phyloP scores from a whole-genome alignment of 1,139 yeast genomes.

The Saccharomyces hybrid region DNA sequence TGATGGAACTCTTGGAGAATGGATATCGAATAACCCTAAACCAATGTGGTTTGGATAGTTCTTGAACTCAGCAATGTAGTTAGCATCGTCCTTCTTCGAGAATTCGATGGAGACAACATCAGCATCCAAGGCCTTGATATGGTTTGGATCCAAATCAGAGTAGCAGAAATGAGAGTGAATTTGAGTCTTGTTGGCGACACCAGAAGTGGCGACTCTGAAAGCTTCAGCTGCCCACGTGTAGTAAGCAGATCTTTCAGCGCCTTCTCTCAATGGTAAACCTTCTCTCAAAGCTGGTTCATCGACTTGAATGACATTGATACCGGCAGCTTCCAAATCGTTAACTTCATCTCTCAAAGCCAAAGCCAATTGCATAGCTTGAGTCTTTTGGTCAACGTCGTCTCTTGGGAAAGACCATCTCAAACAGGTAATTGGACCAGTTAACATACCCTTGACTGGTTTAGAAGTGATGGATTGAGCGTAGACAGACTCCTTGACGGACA shows the following conservation, averaged over 20 bases:
- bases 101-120: conserved; percentile 98
- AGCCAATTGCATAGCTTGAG: conserved; percentile 95
- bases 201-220: conserved; percentile 98
- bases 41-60: conserved; percentile 99
- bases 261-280: conserved; percentile 98
- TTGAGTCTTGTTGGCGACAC: conserved; percentile 91
- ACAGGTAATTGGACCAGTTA: conserved; percentile 99
- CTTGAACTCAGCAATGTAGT: conserved; percentile 95
- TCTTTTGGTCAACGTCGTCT: conserved; percentile 90
- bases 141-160: conserved; percentile 99
- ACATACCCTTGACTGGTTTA: conserved; percentile 99
- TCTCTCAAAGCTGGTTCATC: conserved; percentile 99
- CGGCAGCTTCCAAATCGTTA: conserved; percentile 95
- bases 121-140: conserved; percentile 98
- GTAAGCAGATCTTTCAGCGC: conserved; percentile 93
- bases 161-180: conserved; percentile 99
- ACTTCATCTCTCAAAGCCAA: conserved; percentile 98
- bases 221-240: conserved; percentile 99
- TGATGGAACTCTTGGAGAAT: conserved; percentile 99
- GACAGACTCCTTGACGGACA: conserved; percentile 98
- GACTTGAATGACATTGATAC: conserved; percentile 96
- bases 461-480: conserved; percentile 95
- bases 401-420: conserved; percentile 99
- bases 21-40: conserved; percentile 97
- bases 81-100: conserved; percentile 98